Conservation (phyloP, 768 basidiomycete genomes). For the Boletus rufocinnamomeus region DNA sequence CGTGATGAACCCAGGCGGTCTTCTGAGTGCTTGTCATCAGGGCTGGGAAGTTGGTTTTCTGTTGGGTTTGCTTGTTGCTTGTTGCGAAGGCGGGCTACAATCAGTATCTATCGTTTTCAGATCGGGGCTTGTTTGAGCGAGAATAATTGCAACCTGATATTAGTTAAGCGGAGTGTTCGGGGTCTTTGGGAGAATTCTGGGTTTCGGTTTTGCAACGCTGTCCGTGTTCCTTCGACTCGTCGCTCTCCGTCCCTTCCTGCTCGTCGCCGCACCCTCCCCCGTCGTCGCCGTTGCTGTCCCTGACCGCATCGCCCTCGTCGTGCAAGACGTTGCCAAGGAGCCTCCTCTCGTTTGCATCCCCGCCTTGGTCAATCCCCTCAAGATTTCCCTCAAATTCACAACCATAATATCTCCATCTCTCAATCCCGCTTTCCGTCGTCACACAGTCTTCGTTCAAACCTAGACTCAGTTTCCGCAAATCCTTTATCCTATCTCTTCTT, state of each 20-base stretch:
- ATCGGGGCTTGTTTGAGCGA: not conserved
- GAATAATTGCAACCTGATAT: constrained; percentile 6
- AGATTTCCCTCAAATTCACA: constrained; percentile 15
- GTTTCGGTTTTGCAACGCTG: constrained; percentile 39
- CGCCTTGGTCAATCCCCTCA: constrained; percentile 22
- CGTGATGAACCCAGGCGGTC: not conserved
- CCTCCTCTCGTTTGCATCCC: constrained; percentile 29
- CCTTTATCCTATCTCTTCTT: constrained; percentile 25
- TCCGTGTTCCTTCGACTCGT: constrained; percentile 32
- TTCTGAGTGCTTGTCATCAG: not conserved
- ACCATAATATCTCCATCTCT: constrained; percentile 32
- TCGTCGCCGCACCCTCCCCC: constrained; percentile 29
- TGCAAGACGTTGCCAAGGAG: constrained; percentile 22
- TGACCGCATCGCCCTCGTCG: constrained; percentile 29
- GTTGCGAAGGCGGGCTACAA: not conserved
- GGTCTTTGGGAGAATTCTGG: constrained; percentile 39
- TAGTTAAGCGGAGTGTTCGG: constrained; percentile 27
- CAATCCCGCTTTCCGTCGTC: constrained; percentile 24
- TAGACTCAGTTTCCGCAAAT: constrained; percentile 21
- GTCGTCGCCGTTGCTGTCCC: constrained; percentile 23
- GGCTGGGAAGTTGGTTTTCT: not conserved
- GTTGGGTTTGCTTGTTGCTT: not conserved
- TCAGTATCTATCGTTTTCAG: not conserved
- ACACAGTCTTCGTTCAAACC: constrained; percentile 24
- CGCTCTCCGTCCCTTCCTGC: constrained; percentile 34